Base-by-base conservation (phyloP, 2,329 filamentous ascomycete genomes). In the Fusarium coffeatum region DNA sequence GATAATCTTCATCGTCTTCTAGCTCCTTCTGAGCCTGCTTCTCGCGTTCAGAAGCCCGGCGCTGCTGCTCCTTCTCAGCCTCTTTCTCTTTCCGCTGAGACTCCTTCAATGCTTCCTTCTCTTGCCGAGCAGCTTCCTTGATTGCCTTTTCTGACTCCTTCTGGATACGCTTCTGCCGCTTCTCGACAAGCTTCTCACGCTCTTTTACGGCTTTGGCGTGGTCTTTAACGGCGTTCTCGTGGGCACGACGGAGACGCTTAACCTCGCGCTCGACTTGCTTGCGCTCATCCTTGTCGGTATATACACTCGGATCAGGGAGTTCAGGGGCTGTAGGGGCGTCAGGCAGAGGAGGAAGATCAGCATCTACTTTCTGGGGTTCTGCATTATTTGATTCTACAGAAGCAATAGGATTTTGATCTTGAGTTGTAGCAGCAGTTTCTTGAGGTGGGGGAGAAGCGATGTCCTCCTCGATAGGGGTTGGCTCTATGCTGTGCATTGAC, bases 211-310 rank as follows among this genome's bases (percentile, higher is more conserved):
- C 85, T 71, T 87, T 91, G 41, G 89, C 86, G 37, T 88, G 88
- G 63, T 89, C 86, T 78, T 92, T 93, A 64, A 92, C 78, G 13
- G 89, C 87, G 73, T 88, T 85, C 28, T 91, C 86, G 76, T 93
- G 91, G 11, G 84, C 83, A 75, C 92, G 92, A 32, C 88, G 82
- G 2, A 84, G 83, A 15, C 86, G 85, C 54, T 88, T 87, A 58
- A 89, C 84, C 72, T 93, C 90, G 60, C 90, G 92, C 72, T 93
- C 89, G 3, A 89, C 90, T 42, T 89, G 84, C 72, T 92, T 93
- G 11, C 88, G 87, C 28, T 87, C 83, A 9, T 88, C 86, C 73
- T 90, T 90, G 78, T 93, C 89, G 3, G 85, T 80, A 75, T 88
- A 90, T 48, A 83, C 80, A 46, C 83, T 82, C 2, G 90, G 77